Percentiles rank a stretch among this genome's conserved stretches.
These are phyloP conservation scores for Graphilbum ipis-grandicollis DNA, from an alignment of 2,329 filamentous ascomycete species.

Conservation along the genomic window DNA sequence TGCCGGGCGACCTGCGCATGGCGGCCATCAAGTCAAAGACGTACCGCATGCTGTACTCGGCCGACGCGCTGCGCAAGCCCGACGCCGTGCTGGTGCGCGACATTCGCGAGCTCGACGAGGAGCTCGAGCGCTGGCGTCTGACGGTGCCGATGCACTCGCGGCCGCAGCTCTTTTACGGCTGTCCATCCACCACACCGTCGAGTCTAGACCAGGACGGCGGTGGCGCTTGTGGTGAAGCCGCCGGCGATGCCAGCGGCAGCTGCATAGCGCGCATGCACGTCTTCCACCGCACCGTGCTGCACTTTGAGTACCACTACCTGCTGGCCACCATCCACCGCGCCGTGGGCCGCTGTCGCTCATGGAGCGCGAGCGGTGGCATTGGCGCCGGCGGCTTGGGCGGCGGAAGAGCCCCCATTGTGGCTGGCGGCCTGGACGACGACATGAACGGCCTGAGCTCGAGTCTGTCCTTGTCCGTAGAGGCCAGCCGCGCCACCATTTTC, in stretches of 20 bases:
- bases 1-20: slow-evolving; percentile 30
- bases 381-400: too few species aligned
- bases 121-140: slow-evolving; percentile 35
- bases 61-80: slow-evolving; percentile 26
- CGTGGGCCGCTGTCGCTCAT: slow-evolving; percentile 30
- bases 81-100: slow-evolving; percentile 35
- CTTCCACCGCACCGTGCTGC: slow-evolving; percentile 10
- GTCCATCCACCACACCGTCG: background rate
- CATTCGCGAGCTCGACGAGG: slow-evolving; percentile 38
- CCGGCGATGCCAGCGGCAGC: slow-evolving; percentile 2
- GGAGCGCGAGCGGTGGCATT: slow-evolving; percentile 10
- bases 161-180: slow-evolving; percentile 20
- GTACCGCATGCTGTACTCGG: slow-evolving; percentile 30
- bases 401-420: too few species aligned
- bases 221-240: too few species aligned
- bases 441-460: slow-evolving; percentile 23
- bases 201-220: too few species aligned
- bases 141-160: slow-evolving; percentile 26
- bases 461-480: slow-evolving; percentile 33
- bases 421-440: too few species aligned
- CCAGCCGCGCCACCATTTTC: slow-evolving; percentile 34
- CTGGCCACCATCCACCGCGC: slow-evolving; percentile 37
- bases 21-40: slow-evolving; percentile 33
- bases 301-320: slow-evolving; percentile 36
- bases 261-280: slow-evolving; percentile 5